phyloP scores from a whole-genome alignment of 1,284 basidiomycete species.

The Ustilago loliicola region DNA sequence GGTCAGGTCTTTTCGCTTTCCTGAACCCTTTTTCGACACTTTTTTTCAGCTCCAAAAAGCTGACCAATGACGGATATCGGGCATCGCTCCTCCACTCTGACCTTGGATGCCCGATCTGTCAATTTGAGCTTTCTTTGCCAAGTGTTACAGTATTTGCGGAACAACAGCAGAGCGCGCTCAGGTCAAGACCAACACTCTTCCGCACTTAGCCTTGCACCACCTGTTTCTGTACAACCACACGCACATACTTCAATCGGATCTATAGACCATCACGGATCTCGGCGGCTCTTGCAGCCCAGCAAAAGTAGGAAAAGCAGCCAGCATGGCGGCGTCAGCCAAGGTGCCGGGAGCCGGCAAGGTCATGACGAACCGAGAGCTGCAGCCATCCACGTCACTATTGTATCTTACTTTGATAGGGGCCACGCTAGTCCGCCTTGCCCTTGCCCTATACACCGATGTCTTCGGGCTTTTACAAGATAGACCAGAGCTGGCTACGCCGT shows the following conservation, averaged over 20 bases:
- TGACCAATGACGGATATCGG: conserved; percentile 24
- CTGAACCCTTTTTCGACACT: background rate
- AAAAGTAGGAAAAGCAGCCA: background rate
- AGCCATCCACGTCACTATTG: conserved; percentile 28
- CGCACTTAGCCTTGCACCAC: background rate
- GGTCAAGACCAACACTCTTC: conserved; percentile 20
- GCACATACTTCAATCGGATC: background rate
- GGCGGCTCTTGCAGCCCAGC: background rate
- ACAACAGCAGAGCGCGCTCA: conserved; percentile 10
- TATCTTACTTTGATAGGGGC: conserved; percentile 26
- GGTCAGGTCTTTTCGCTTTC: conserved; percentile 23
- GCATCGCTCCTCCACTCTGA: conserved; percentile 8
- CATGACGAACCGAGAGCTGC: conserved; percentile 19
- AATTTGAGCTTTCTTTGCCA: conserved; percentile 21
- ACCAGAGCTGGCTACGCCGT: conserved; percentile 83
- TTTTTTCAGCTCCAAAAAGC: background rate
- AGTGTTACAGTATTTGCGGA: too few species aligned
- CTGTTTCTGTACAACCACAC: background rate
- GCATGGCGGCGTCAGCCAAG: conserved; percentile 13
- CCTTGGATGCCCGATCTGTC: conserved; percentile 6
- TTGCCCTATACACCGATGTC: conserved; percentile 68
- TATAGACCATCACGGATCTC: background rate
- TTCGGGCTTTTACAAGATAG: conserved; percentile 70
- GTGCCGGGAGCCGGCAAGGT: conserved; percentile 27
- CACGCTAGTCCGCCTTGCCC: conserved; percentile 62